Percentiles rank a stretch among this genome's conserved stretches.
Evolutionary conservation across 345 rosid genomes (phyloP).

Genomic region (Hevea brasiliensis): DNA sequence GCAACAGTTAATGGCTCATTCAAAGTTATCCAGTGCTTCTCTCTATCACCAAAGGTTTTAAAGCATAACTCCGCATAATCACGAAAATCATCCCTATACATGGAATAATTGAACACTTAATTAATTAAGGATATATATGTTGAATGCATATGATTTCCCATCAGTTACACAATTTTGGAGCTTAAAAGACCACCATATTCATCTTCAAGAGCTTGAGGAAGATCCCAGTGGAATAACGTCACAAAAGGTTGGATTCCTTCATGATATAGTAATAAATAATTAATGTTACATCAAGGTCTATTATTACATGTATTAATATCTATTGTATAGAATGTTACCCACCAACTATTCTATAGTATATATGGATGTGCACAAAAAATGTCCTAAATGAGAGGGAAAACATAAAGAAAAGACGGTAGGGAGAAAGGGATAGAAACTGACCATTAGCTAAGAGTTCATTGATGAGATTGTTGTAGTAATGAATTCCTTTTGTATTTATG

Average conservation of each 20-base stretch:
- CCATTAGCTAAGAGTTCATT: slow-evolving; percentile 9
- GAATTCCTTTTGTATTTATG: slow-evolving; percentile 7
- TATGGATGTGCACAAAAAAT: no score
- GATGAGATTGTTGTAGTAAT: slow-evolving; percentile 20
- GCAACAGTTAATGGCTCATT: slow-evolving; percentile 48
- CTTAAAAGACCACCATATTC: slow-evolving; percentile 16
- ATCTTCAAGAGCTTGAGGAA: slow-evolving; percentile 16
- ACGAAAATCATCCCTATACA: slow-evolving; percentile 36
- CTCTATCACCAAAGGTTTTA: slow-evolving; percentile 51
- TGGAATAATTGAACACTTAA: not conserved
- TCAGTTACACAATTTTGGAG: slow-evolving; percentile 1
- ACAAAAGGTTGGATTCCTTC: slow-evolving; percentile 11
- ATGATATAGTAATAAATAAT: not conserved
- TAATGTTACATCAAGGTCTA: no score
- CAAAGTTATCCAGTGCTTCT: slow-evolving; percentile 58
- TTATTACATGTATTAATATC: no score
- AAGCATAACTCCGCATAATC: slow-evolving; percentile 47
- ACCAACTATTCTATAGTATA: no score
- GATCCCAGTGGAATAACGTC: slow-evolving; percentile 18
- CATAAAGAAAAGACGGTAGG: no score
- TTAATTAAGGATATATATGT: not conserved
- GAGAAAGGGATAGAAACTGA: not conserved
- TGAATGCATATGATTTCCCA: not conserved
- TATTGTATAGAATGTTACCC: no score
- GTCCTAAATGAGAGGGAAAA: no score